These are phyloP conservation scores for Corylus avellana DNA, from an alignment of 306 rosid species.

Conservation along the genomic window DNA sequence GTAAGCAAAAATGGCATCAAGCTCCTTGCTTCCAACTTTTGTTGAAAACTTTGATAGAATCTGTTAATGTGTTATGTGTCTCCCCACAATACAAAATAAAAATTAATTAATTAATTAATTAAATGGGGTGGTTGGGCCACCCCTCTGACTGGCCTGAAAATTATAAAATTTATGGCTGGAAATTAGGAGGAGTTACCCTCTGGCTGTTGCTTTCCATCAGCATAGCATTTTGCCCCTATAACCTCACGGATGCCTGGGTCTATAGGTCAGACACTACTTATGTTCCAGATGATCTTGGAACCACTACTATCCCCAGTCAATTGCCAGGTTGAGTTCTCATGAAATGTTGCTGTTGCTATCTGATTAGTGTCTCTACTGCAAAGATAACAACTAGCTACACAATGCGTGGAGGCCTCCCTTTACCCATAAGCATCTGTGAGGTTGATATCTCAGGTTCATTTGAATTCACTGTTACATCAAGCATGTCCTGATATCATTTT, in stretches of 20 bases:
- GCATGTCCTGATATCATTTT: background rate
- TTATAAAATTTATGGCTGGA: slow-evolving; percentile 18
- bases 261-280: slow-evolving; percentile 5
- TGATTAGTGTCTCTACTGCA: background rate
- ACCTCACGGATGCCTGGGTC: slow-evolving; percentile 22
- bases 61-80: too few species aligned
- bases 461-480: background rate
- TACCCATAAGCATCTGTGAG: background rate
- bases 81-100: too few species aligned
- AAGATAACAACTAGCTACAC: background rate
- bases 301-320: background rate
- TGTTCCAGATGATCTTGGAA: slow-evolving; percentile 23
- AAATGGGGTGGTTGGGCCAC: too few species aligned
- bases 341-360: background rate
- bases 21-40: too few species aligned
- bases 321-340: slow-evolving; percentile 1
- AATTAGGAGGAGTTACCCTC: slow-evolving; percentile 3
- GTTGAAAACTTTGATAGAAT: too few species aligned
- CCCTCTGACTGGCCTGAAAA: background rate
- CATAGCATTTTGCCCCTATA: slow-evolving; percentile 17
- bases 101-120: too few species aligned
- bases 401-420: background rate
- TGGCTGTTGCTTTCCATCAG: slow-evolving; percentile 16
- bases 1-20: too few species aligned
- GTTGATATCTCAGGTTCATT: background rate